These are phyloP conservation scores for Kluyveromyces nonfermentans DNA, from an alignment of 805 yeast species.

Conservation along the genomic window DNA sequence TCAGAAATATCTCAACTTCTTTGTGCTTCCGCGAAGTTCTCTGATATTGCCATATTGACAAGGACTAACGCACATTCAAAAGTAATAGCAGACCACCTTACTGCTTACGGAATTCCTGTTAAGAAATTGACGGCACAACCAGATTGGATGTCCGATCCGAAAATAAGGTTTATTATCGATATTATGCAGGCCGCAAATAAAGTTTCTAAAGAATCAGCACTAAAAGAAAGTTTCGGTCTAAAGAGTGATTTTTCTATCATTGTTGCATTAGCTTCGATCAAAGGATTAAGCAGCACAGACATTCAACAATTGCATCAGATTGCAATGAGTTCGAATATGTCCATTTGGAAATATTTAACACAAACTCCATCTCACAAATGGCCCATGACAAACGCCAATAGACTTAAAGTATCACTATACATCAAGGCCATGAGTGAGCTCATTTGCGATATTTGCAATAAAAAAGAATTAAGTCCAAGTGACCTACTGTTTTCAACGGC, in stretches of 20 bases:
- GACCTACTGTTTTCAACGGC: constrained; percentile 2
- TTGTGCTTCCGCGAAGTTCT: constrained; percentile 19
- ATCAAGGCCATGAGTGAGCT: constrained; percentile 14
- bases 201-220: constrained; percentile 7
- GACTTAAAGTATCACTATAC: constrained; percentile 23
- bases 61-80: constrained; percentile 44
- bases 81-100: constrained; percentile 31
- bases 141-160: constrained; percentile 39
- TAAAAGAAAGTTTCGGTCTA: too few species aligned
- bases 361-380: constrained; percentile 9
- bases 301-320: constrained; percentile 15
- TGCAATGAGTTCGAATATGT: constrained; percentile 7
- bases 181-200: constrained; percentile 33
- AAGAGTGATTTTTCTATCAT: constrained; percentile 23
- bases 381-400: constrained; percentile 11
- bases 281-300: constrained; percentile 18
- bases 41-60: constrained; percentile 43
- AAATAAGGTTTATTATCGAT: constrained; percentile 35
- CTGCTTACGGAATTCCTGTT: constrained; percentile 34
- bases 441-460: constrained; percentile 6
- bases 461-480: constrained; percentile 24
- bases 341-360: constrained; percentile 22
- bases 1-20: constrained; percentile 18
- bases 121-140: constrained; percentile 39
- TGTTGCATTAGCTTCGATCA: constrained; percentile 17